Evolutionary conservation across 495 filamentous ascomycete species (phyloP).

Genomic region (Penicillium maclennaniae): DNA sequence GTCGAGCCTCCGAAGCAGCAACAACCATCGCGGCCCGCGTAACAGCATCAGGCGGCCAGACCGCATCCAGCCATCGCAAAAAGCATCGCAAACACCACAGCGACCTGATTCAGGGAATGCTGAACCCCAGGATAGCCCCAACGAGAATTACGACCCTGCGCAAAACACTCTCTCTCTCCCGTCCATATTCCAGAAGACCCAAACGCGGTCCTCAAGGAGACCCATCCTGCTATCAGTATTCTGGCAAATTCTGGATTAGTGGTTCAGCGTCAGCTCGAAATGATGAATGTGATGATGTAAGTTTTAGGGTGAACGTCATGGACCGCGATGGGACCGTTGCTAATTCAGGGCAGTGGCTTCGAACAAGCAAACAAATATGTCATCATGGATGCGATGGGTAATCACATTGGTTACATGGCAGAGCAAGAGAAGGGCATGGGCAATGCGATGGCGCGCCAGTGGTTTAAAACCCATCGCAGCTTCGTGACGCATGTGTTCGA

Average conservation of each 20-base stretch:
- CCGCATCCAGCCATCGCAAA: constrained; percentile 11
- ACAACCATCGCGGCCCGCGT: constrained; percentile 27
- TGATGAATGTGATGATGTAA: constrained; percentile 66
- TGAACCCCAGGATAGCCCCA: constrained; percentile 13
- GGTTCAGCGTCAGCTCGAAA: constrained; percentile 61
- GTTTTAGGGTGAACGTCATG: constrained; percentile 6
- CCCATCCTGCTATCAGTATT: constrained; percentile 56
- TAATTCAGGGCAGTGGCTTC: constrained; percentile 46
- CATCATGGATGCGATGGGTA: constrained; percentile 66
- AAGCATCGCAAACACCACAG: constrained; percentile 4
- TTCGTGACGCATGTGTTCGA: constrained; percentile 73
- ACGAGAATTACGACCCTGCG: constrained; percentile 34
- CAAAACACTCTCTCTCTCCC: constrained; percentile 49
- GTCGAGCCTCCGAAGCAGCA: constrained; percentile 30
- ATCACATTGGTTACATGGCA: constrained; percentile 66
- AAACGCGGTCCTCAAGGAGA: constrained; percentile 55
- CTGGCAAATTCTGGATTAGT: constrained; percentile 62
- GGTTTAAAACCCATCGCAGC: constrained; percentile 61
- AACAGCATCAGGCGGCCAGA: constrained; percentile 30
- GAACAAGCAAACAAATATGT: constrained; percentile 72
- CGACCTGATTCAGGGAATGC: constrained; percentile 4
- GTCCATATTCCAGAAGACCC: constrained; percentile 62
- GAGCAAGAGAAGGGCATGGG: constrained; percentile 62
- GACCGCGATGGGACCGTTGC: background rate
- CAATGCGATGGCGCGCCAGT: constrained; percentile 56